A percentile compares a stretch with the other conserved stretches of the same genome.
These are phyloP conservation scores for Verticillium zaregamsianum DNA, from an alignment of 2,329 filamentous ascomycete species.

Conservation along the genomic window DNA sequence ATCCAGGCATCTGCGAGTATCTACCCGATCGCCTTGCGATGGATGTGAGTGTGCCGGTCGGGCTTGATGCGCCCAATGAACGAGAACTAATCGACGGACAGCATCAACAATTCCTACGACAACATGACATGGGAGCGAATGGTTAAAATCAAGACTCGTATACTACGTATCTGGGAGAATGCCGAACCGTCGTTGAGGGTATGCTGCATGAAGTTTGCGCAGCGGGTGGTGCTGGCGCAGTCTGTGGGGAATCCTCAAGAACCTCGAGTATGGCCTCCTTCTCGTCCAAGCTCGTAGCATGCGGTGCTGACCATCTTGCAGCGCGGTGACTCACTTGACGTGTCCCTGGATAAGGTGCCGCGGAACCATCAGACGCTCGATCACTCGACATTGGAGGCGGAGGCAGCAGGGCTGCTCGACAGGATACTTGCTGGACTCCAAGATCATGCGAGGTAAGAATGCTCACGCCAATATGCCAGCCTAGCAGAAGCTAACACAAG, in stretches of 20 bases:
- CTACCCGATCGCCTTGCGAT: constrained; percentile 86
- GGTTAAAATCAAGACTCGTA: constrained; percentile 81
- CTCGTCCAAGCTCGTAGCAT: neutral
- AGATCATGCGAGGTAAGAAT: constrained; percentile 72
- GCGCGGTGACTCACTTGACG: constrained; percentile 57
- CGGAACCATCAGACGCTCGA: constrained; percentile 77
- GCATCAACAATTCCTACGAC: constrained; percentile 83
- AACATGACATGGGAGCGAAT: constrained; percentile 81
- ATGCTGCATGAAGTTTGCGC: constrained; percentile 96
- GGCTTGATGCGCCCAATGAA: neutral
- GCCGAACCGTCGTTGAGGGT: constrained; percentile 73
- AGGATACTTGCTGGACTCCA: constrained; percentile 81
- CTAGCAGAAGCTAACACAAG: neutral
- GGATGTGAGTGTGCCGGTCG: constrained; percentile 71
- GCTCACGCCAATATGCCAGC: neutral
- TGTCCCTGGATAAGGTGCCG: constrained; percentile 82
- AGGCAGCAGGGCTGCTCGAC: constrained; percentile 86
- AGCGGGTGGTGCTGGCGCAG: constrained; percentile 88
- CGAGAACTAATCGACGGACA: constrained; percentile 37
- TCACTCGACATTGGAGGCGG: constrained; percentile 79
- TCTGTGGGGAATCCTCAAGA: constrained; percentile 79
- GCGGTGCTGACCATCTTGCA: constrained; percentile 18
- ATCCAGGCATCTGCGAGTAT: constrained; percentile 89
- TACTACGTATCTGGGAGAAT: constrained; percentile 83
- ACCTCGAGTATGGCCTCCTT: constrained; percentile 61